Conservation (phyloP, 2,329 filamentous ascomycete genomes). For the Gnomoniopsis smithogilvyi region DNA sequence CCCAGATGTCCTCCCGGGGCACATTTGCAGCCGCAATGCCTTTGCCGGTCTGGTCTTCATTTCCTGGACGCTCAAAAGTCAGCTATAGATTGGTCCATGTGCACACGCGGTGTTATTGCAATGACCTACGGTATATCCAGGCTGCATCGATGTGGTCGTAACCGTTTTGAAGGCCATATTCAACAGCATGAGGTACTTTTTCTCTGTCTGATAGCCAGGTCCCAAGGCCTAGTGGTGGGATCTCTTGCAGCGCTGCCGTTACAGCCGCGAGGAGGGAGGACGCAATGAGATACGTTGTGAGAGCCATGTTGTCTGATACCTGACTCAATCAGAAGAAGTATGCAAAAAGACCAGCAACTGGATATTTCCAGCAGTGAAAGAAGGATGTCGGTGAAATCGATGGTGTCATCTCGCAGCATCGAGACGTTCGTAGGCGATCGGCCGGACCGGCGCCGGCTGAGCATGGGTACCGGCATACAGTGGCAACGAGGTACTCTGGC, state of each 20-base stretch:
- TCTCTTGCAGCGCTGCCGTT: conserved; percentile 10
- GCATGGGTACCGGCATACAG: not conserved
- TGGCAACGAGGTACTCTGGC: no score
- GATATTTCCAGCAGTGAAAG: not conserved
- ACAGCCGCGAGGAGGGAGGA: conserved; percentile 2
- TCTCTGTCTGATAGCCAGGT: conserved; percentile 18
- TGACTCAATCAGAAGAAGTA: not conserved
- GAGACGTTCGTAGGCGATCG: not conserved
- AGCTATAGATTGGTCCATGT: not conserved
- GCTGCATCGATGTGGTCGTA: conserved; percentile 19
- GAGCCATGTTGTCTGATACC: not conserved
- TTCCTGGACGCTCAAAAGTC: conserved; percentile 20
- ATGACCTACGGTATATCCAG: conserved; percentile 16
- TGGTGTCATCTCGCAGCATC: not conserved
- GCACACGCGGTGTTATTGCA: not conserved
- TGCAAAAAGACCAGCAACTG: not conserved
- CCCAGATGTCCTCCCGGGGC: conserved; percentile 50
- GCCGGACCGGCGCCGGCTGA: not conserved
- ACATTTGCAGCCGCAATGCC: conserved; percentile 45
- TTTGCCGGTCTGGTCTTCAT: conserved; percentile 47
- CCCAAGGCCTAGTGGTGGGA: conserved; percentile 16
- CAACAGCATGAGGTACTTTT: conserved; percentile 15
- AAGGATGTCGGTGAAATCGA: not conserved
- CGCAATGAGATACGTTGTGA: not conserved
- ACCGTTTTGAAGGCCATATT: conserved; percentile 15